A percentile compares a stretch with the other conserved stretches of the same genome.
These are phyloP conservation scores for Cyberlindnera xishuangbannaensis DNA, from an alignment of 805 yeast genomes.

Conservation along the genomic window DNA sequence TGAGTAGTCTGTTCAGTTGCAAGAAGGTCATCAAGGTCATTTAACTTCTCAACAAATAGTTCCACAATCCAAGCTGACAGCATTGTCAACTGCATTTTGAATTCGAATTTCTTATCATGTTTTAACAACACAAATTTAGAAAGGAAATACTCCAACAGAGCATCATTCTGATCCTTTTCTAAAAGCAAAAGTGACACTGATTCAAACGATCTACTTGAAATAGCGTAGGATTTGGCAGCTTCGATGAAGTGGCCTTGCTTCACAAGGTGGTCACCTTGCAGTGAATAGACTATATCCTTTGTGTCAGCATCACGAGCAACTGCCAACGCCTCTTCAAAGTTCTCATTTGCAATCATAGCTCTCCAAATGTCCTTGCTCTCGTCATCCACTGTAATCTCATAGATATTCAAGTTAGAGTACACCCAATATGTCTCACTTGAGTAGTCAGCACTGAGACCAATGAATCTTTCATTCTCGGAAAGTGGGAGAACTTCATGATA, in stretches of 20 bases:
- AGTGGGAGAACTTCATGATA: conserved; percentile 35
- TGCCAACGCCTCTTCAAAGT: conserved; percentile 62
- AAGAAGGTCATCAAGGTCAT: conserved; percentile 29
- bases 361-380: conserved; percentile 78
- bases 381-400: conserved; percentile 63
- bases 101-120: conserved; percentile 19
- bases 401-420: conserved; percentile 52
- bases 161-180: conserved; percentile 34
- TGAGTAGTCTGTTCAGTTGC: conserved; percentile 24
- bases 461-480: conserved; percentile 30
- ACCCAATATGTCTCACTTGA: conserved; percentile 67
- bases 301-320: conserved; percentile 31
- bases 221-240: conserved; percentile 58
- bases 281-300: conserved; percentile 44
- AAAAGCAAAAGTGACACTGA: conserved; percentile 54
- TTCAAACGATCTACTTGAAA: conserved; percentile 63
- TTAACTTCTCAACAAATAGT: conserved; percentile 27
- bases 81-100: conserved; percentile 27
- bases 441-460: conserved; percentile 48
- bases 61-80: conserved; percentile 34
- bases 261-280: conserved; percentile 49
- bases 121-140: conserved; percentile 34
- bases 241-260: conserved; percentile 24
- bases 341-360: conserved; percentile 40
- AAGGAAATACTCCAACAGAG: conserved; percentile 41